These are phyloP conservation scores for Penicillium antarcticum DNA, from an alignment of 495 filamentous ascomycete species.

Conservation along the genomic window DNA sequence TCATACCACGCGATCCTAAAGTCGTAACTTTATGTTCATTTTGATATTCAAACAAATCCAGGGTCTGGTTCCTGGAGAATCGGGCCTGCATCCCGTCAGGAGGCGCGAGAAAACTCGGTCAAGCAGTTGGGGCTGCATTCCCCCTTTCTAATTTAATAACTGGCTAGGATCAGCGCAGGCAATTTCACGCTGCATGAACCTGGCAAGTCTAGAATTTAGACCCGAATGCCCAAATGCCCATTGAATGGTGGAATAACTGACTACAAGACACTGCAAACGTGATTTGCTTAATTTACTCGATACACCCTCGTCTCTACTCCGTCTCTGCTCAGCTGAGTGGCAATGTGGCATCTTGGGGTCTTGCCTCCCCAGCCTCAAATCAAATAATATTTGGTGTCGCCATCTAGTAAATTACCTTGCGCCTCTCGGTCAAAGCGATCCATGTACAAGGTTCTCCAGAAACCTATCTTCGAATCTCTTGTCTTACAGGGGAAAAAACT, in stretches of 20 bases:
- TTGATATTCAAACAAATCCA: constrained; percentile 9
- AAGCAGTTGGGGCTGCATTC: not conserved
- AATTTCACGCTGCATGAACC: not conserved
- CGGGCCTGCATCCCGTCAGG: constrained; percentile 16
- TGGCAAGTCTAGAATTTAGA: not conserved
- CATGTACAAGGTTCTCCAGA: not conserved
- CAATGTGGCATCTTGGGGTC: not conserved
- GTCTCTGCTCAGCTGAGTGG: not conserved
- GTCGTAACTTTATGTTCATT: not conserved
- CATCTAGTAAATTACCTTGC: too few relatives aligned
- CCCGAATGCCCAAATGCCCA: not conserved
- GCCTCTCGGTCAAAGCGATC: too few relatives aligned
- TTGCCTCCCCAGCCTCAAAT: not conserved
- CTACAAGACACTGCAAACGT: not conserved
- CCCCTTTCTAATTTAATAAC: constrained; percentile 1
- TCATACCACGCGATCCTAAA: constrained; percentile 7
- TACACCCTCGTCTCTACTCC: too few relatives aligned
- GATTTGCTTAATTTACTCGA: too few relatives aligned
- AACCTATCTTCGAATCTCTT: not conserved
- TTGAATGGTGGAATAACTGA: not conserved
- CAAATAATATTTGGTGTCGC: too few relatives aligned
- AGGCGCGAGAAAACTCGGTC: not conserved
- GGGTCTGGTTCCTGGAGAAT: constrained; percentile 14
- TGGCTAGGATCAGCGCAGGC: not conserved
- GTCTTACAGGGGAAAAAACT: not conserved